Conservation (phyloP, 148 eudicot species). For the Selenicereus undatus region DNA sequence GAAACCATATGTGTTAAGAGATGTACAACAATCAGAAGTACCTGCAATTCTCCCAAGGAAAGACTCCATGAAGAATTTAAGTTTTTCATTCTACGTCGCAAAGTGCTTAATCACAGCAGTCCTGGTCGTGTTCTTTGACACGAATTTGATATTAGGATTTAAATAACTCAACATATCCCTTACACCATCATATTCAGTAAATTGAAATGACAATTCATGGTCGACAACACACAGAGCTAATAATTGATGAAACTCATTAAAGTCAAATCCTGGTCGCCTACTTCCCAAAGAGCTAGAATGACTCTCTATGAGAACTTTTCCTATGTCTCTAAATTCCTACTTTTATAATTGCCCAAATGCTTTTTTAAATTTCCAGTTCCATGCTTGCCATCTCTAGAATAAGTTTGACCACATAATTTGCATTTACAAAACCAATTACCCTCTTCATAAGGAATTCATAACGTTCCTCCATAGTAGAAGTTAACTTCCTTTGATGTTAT, state of each 20-base stretch:
- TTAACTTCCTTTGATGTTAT: not conserved
- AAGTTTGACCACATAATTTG: not conserved
- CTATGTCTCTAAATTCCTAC: not conserved
- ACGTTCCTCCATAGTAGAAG: not conserved
- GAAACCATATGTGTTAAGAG: not conserved
- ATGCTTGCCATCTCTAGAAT: not conserved
- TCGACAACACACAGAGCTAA: not conserved
- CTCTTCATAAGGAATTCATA: too few relatives aligned
- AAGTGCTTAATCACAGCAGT: not conserved
- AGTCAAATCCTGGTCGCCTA: not conserved
- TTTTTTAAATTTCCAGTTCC: not conserved
- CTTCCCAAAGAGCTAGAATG: not conserved
- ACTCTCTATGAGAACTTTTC: too few relatives aligned
- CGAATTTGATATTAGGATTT: not conserved
- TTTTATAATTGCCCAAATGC: too few relatives aligned
- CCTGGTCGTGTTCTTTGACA: not conserved
- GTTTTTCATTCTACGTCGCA: not conserved
- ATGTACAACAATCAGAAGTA: not conserved
- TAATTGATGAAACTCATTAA: not conserved
- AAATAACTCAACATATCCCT: not conserved
- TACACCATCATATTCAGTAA: not conserved
- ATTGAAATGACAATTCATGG: not conserved
- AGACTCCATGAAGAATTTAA: not conserved
- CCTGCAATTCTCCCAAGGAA: not conserved
- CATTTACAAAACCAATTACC: too few relatives aligned